Base-by-base conservation (phyloP, 805 yeast genomes). In the Clavispora fructus region DNA sequence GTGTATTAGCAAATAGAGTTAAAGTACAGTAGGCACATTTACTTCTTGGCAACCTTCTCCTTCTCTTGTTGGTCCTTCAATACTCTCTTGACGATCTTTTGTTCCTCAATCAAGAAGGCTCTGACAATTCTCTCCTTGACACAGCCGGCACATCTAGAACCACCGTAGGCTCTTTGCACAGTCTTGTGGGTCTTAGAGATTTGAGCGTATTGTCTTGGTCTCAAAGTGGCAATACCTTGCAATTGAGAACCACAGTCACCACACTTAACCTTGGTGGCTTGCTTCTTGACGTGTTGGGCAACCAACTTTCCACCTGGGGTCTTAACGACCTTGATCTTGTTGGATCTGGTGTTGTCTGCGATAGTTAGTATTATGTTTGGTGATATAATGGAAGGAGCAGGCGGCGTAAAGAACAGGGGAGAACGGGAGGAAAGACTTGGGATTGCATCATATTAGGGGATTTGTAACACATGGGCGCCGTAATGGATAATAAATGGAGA, bases 161-260 rank as follows among this genome's bases (percentile, higher is more conserved):
- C 99, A 83, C 99, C 99, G 92, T 94, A 94, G 67, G 97, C 91
- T 85, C 99, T 94, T 72, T 92, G 91, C 64, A 94, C 99, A 63
- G 96, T 87, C 85, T 94, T 94, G 82, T 85, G 87, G 71, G 96
- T 89, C 82, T 86, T 91, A 62, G 98, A 89, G 64, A 92, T 82
- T 65, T 79, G 77, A 66, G 97, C 97, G 82, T 87, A 91, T 80
- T 89, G 81, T 80, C 97, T 88, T 82, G 99, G 98, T 85, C 99
- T 90, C 73, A 92, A 82, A 64, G 96, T 79, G 61, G 95, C 82
- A 71, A 94, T 74, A 81, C 96, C 96, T 60, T 88, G 82, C 64
- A 88, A 82, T 66, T 85, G 83, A 52, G 65, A 64, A 73, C 91
- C 91, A 76, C 87, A 82, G 81, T 85, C 91, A 81, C 91, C 91